These are phyloP conservation scores for Eucalyptus sp. DNA, from an alignment of 345 rosid species.

Conservation along the genomic window DNA sequence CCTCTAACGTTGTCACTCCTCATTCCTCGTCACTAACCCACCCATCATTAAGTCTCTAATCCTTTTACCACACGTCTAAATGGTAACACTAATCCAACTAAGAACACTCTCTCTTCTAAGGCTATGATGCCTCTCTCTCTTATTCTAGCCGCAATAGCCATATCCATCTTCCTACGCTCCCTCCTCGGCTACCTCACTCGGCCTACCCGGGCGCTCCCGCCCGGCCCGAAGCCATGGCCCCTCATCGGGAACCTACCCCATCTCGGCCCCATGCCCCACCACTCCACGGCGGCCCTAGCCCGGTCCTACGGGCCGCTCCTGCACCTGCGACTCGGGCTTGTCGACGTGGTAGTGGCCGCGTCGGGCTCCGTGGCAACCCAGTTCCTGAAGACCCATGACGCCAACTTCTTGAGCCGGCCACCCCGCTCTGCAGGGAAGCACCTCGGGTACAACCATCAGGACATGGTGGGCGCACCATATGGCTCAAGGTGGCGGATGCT, in stretches of 20 bases:
- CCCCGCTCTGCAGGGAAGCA: constrained; percentile 73
- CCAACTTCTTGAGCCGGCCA: constrained; percentile 80
- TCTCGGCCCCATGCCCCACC: constrained; percentile 68
- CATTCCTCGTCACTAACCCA: too few relatives aligned
- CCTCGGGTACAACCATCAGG: constrained; percentile 73
- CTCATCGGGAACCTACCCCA: constrained; percentile 78
- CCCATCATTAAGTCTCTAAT: too few relatives aligned
- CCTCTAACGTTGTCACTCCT: too few relatives aligned
- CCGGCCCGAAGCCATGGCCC: constrained; percentile 89
- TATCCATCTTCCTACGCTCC: constrained; percentile 4
- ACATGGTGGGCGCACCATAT: constrained; percentile 80
- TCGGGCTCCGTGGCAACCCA: constrained; percentile 79
- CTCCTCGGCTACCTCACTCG: constrained; percentile 10
- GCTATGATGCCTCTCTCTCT: neutral
- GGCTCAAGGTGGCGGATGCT: constrained; percentile 85
- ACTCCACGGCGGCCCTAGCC: constrained; percentile 38
- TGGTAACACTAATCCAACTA: neutral
- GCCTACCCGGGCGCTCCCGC: constrained; percentile 36
- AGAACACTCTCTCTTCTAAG: neutral
- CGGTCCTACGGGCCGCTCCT: constrained; percentile 58
- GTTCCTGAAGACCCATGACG: constrained; percentile 63
- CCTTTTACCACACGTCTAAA: too few relatives aligned
- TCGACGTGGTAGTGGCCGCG: constrained; percentile 65
- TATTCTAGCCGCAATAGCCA: neutral
- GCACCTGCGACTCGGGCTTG: constrained; percentile 62